Evolutionary conservation across 1,284 basidiomycete genomes (phyloP).

Genomic region (Takashimella tepidaria): DNA sequence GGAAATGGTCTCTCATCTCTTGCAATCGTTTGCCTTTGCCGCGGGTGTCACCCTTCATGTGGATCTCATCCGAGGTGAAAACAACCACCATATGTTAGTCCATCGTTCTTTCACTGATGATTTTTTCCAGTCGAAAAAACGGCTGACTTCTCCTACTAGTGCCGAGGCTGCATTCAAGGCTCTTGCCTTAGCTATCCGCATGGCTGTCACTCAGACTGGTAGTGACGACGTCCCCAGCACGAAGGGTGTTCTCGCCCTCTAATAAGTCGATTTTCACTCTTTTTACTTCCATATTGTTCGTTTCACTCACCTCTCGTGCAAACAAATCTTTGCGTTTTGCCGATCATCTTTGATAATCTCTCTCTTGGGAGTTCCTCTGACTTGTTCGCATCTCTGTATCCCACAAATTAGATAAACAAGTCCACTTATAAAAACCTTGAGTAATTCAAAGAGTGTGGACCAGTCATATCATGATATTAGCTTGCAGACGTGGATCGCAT

Average conservation of each 20-base stretch:
- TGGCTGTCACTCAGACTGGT: conserved; percentile 87
- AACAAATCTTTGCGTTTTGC: too few species aligned
- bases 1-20: conserved; percentile 73
- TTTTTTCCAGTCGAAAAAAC: conserved; percentile 1
- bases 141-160: conserved; percentile 52
- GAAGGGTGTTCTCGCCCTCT: conserved; percentile 73
- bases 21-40: conserved; percentile 48
- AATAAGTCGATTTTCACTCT: conserved; percentile 5
- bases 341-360: too few species aligned
- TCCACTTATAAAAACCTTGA: too few species aligned
- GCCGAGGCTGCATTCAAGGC: conserved; percentile 98
- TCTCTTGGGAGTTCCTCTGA: too few species aligned
- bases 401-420: too few species aligned
- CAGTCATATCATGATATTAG: too few species aligned
- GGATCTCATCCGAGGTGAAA: conserved; percentile 87
- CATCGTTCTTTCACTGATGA: conserved; percentile 3
- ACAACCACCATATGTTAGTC: conserved; percentile 92
- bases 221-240: conserved; percentile 91
- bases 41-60: conserved; percentile 60
- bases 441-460: too few species aligned
- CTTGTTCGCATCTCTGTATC: too few species aligned
- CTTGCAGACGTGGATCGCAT: too few species aligned
- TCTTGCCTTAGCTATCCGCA: conserved; percentile 85
- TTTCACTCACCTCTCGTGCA: too few species aligned
- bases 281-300: too few species aligned